Evolutionary conservation across 2,329 filamentous ascomycete genomes (phyloP).

Genomic region (Gaeumannomyces sp.): DNA sequence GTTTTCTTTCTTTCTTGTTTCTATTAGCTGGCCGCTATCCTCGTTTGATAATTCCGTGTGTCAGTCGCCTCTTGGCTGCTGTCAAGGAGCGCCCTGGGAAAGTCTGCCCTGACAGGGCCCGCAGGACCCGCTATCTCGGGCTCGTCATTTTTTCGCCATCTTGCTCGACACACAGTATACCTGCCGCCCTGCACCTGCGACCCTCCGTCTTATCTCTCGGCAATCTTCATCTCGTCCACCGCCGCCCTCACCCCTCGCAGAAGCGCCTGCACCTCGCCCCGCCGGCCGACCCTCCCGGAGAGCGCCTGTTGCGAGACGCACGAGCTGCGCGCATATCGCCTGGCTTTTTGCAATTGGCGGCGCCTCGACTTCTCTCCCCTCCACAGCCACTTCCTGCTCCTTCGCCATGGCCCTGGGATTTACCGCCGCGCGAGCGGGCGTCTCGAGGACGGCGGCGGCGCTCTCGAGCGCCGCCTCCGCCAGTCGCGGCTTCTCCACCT

Average conservation of each 20-base stretch:
- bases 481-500: slow-evolving; percentile 15
- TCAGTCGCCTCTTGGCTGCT: not conserved
- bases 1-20: not conserved
- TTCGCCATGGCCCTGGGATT: not conserved
- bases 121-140: not conserved
- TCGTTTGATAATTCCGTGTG: not conserved
- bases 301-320: not conserved
- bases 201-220: not conserved
- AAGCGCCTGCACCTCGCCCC: not conserved
- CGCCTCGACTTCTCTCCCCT: not conserved
- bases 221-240: not conserved
- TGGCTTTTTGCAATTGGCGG: not conserved
- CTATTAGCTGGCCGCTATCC: not conserved
- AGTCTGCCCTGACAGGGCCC: not conserved
- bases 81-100: not conserved
- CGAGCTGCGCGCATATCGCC: not conserved
- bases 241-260: not conserved
- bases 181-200: not conserved
- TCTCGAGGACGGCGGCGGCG: not conserved
- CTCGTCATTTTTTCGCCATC: not conserved
- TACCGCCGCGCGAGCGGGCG: no score
- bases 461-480: slow-evolving; percentile 12
- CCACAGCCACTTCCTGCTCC: not conserved
- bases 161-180: not conserved
- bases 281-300: not conserved